phyloP scores from a whole-genome alignment of 768 basidiomycete species.

The Chalciporus sphaerocephalus region DNA sequence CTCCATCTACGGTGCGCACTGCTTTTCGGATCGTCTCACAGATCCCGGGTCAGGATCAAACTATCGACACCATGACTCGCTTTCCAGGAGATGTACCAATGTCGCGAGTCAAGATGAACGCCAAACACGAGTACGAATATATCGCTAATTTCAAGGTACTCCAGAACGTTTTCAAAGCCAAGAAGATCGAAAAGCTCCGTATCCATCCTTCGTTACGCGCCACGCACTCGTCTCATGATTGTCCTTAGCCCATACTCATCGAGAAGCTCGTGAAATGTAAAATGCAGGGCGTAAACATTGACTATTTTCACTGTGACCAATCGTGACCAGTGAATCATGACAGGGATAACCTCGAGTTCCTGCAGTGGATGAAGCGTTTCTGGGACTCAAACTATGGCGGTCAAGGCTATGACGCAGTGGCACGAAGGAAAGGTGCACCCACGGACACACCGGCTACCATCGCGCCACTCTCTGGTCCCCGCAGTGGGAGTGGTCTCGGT shows the following conservation, averaged over 20 bases:
- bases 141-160: conserved; percentile 93
- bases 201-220: conserved; percentile 13
- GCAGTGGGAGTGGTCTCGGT: conserved; percentile 36
- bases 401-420: conserved; percentile 81
- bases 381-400: conserved; percentile 94
- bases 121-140: conserved; percentile 94
- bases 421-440: conserved; percentile 71
- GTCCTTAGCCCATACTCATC: conserved; percentile 81
- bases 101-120: conserved; percentile 90
- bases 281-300: conserved; percentile 76
- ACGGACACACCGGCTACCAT: conserved; percentile 77
- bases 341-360: conserved; percentile 96
- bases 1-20: conserved; percentile 78
- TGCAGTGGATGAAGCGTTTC: conserved; percentile 95
- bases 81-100: conserved; percentile 82
- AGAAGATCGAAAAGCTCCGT: conserved; percentile 89
- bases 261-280: conserved; percentile 95
- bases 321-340: conserved; percentile 14
- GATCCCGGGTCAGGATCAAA: conserved; percentile 16
- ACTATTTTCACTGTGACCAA: conserved; percentile 1
- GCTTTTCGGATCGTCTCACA: conserved; percentile 8
- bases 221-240: conserved; percentile 7
- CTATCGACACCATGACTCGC: conserved; percentile 9
- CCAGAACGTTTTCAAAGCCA: conserved; percentile 85
- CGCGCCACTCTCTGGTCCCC: conserved; percentile 52